Evolutionary conservation across 768 basidiomycete species (phyloP).

Genomic region (Tephrocybe sp.): DNA sequence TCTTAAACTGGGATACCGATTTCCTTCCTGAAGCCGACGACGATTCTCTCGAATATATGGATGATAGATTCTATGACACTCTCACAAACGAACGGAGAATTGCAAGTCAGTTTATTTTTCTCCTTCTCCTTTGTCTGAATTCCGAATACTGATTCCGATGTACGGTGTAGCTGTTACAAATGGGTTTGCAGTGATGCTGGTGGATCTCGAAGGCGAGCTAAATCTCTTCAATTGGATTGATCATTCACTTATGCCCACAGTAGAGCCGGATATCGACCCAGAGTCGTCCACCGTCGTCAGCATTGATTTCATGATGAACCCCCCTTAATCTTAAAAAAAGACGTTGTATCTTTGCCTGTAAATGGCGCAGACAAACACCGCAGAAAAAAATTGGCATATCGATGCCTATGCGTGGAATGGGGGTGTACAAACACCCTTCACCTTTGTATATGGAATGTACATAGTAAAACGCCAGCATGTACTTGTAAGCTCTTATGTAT

Average conservation of each 20-base stretch:
- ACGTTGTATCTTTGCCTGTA: neutral
- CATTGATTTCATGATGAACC: conserved; percentile 13
- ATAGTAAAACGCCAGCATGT: too few species aligned
- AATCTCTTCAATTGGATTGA: neutral
- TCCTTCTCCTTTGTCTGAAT: neutral
- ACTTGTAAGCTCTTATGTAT: too few species aligned
- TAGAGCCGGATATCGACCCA: conserved; percentile 9
- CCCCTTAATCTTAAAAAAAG: neutral
- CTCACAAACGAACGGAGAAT: conserved; percentile 5
- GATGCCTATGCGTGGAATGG: too few species aligned
- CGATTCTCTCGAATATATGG: neutral
- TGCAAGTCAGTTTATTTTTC: conserved; percentile 16
- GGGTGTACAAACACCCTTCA: too few species aligned
- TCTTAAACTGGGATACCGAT: conserved; percentile 40
- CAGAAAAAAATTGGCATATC: too few species aligned
- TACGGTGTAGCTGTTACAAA: conserved; percentile 1
- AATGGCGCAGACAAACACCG: neutral
- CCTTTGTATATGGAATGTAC: too few species aligned
- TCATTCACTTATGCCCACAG: neutral
- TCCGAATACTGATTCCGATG: neutral
- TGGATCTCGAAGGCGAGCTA: conserved; percentile 9
- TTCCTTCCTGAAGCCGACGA: neutral
- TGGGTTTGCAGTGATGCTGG: conserved; percentile 5
- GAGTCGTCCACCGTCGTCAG: conserved; percentile 14
- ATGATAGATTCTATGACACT: conserved; percentile 11